These are phyloP conservation scores for Phytophthora agathidicida DNA, from an alignment of 352 stramenopile species.

Conservation along the genomic window DNA sequence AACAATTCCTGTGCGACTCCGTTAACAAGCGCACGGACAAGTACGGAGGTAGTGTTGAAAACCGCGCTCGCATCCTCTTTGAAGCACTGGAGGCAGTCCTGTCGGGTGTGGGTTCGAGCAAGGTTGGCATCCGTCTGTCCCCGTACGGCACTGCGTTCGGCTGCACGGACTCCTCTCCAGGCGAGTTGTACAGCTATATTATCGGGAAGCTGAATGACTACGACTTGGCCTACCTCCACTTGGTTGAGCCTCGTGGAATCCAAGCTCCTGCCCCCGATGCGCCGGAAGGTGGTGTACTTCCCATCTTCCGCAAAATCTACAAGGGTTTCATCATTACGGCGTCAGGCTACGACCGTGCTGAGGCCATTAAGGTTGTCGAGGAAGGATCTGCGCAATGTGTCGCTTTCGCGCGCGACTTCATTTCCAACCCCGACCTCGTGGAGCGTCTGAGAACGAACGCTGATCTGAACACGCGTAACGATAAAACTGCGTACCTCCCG, in stretches of 20 bases:
- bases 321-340: constrained; percentile 44
- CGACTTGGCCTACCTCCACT: constrained; percentile 47
- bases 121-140: too few species aligned
- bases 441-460: constrained; percentile 29
- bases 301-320: constrained; percentile 46
- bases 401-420: constrained; percentile 50
- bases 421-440: constrained; percentile 56
- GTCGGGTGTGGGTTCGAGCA: constrained; percentile 19
- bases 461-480: constrained; percentile 32
- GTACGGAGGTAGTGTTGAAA: constrained; percentile 80
- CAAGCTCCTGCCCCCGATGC: constrained; percentile 8
- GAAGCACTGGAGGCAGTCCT: constrained; percentile 54
- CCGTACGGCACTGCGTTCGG: constrained; percentile 34
- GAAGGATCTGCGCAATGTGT: constrained; percentile 37
- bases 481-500: constrained; percentile 28
- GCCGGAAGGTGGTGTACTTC: constrained; percentile 36
- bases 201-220: constrained; percentile 29
- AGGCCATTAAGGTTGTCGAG: constrained; percentile 32
- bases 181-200: constrained; percentile 29
- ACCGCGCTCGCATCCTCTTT: constrained; percentile 66
- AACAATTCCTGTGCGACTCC: too few species aligned
- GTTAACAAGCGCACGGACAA: too few species aligned
- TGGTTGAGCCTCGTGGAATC: constrained; percentile 41
- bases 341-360: constrained; percentile 31
- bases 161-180: constrained; percentile 26